Base-by-base conservation (phyloP, 306 rosid species). In the Sicyos edulis region DNA sequence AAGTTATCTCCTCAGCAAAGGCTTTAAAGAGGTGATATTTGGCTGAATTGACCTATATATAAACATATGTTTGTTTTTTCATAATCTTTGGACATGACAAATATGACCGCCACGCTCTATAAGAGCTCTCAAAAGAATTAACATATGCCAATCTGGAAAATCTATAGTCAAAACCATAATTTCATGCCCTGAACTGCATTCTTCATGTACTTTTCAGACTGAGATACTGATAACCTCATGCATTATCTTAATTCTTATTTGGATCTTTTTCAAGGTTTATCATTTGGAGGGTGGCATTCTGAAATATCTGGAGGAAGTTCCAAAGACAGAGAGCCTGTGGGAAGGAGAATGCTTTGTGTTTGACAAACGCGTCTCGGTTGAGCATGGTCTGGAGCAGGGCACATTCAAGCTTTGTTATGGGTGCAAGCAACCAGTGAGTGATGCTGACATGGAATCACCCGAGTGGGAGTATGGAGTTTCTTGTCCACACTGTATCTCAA, bases 211-310 rank as follows among this genome's bases (percentile, higher is more conserved):
- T 34, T 62, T n/a, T 34, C 53, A 19, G 32, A 5, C 22, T 11
- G 3, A 64, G 52, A 17, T 16, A 64, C 17, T 64, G 44, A 1
- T 20, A 20, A 67, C 7, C 29, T 37, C 11, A 37, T 7, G 15
- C 47, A 37, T 32, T 9, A n/a, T 63, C 11, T 68, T 9, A 44
- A 37, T 37, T 37, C 44, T 37, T 37, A 37, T 54, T 17, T 70
- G 37, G 21, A 32, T 54, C 56, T 20, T 56, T 65, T 53, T 9
- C 37, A 32, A 93, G 98, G 97, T 90, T 58, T 93, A 75, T 93
- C 98, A 93, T 81, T 85, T 93, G 69, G 92, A 93, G 82, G 98
- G 98, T 77, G 98, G 97, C 78, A 93, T 93, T 82, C 87, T 93
- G 72, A 93, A 93, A 80, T 93, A 93, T 77, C 89, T 93, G 2